Conservation (phyloP, 495 filamentous ascomycete species). For the Sporormia fimetaria region DNA sequence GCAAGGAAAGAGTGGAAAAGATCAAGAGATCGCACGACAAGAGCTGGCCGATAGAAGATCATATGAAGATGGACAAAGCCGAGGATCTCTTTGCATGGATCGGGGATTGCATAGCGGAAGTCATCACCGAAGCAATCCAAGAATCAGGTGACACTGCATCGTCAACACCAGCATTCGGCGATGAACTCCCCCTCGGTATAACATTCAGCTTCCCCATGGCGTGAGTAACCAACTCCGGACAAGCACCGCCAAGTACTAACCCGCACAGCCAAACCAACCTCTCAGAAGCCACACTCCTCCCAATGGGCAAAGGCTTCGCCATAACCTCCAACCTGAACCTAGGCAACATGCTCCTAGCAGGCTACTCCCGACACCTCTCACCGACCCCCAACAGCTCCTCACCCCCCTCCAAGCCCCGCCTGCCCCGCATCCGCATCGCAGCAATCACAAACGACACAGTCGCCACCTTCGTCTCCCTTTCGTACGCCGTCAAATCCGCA, state of each 20-base stretch:
- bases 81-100: constrained; percentile 73
- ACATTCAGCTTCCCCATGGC: constrained; percentile 79
- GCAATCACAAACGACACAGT: constrained; percentile 77
- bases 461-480: constrained; percentile 64
- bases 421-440: constrained; percentile 58
- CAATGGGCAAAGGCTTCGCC: constrained; percentile 81
- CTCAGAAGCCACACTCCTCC: constrained; percentile 65
- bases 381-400: too few relatives aligned
- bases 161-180: constrained; percentile 29
- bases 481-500: constrained; percentile 51
- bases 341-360: constrained; percentile 52
- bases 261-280: constrained; percentile 56
- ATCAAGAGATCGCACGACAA: constrained; percentile 53
- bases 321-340: constrained; percentile 64
- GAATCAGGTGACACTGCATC: constrained; percentile 29
- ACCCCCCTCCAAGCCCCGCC: too few relatives aligned
- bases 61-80: constrained; percentile 64
- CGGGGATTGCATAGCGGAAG: constrained; percentile 60
- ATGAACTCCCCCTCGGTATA: constrained; percentile 62
- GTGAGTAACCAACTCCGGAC: constrained; percentile 23
- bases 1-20: constrained; percentile 19
- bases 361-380: constrained; percentile 57
- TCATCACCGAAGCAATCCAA: constrained; percentile 45
- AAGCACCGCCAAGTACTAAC: neutral
- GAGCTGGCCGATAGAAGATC: constrained; percentile 68